phyloP scores from a whole-genome alignment of 768 basidiomycete species.

The Phanerochaete carnosa region DNA sequence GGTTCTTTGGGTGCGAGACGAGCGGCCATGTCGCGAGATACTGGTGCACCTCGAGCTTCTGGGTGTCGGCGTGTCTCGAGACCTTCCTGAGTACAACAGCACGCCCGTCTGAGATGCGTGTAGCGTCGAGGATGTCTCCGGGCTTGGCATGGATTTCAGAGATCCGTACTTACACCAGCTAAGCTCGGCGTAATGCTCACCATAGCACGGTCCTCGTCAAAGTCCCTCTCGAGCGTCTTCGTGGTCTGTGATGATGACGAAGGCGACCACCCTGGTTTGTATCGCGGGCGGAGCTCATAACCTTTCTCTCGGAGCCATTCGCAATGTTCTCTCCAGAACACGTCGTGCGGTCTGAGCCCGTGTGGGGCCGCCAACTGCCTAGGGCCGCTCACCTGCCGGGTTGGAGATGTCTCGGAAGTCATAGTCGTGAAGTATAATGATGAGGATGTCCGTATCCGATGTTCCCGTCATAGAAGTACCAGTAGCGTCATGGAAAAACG shows the following conservation, averaged over 20 bases:
- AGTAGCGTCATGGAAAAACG: too few species aligned
- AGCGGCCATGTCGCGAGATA: constrained; percentile 22
- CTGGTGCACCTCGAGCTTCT: constrained; percentile 25
- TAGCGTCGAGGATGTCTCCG: constrained; percentile 22
- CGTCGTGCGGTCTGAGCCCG: not conserved
- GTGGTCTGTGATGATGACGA: constrained; percentile 6
- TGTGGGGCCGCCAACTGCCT: not conserved
- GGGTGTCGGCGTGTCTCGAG: constrained; percentile 10
- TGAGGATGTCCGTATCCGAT: not conserved
- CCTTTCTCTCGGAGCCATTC: constrained; percentile 13
- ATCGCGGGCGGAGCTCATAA: constrained; percentile 24
- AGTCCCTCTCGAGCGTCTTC: not conserved
- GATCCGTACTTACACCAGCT: constrained; percentile 10
- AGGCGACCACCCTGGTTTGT: constrained; percentile 23
- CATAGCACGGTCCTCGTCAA: not conserved
- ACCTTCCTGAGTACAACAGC: constrained; percentile 20
- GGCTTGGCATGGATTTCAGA: not conserved
- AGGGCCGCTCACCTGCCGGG: not conserved
- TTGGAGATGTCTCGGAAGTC: not conserved
- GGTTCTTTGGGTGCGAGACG: constrained; percentile 22
- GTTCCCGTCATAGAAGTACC: not conserved
- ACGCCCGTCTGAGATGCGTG: constrained; percentile 16
- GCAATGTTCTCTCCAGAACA: constrained; percentile 7
- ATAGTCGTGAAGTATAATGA: not conserved
- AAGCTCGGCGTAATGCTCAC: not conserved